Percentiles rank a stretch among this genome's conserved stretches.
Conservation (phyloP, 2,329 filamentous ascomycete genomes). For the Aspergillus luchuensis region DNA sequence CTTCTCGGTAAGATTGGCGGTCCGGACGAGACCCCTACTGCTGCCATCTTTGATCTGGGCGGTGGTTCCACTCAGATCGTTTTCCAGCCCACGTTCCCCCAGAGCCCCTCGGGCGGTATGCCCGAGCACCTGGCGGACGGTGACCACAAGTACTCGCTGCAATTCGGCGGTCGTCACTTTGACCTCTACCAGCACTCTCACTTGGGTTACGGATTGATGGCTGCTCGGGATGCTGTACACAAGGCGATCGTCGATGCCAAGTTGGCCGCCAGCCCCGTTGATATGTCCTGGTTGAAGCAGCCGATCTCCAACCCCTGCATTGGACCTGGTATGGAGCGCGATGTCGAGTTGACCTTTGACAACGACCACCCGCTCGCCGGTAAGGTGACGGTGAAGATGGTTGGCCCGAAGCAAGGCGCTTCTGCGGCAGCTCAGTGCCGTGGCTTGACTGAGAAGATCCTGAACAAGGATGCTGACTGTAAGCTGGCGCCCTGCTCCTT, state of each 20-base stretch:
- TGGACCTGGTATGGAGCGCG: slow-evolving; percentile 72
- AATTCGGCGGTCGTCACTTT: slow-evolving; percentile 88
- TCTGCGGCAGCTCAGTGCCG: slow-evolving; percentile 82
- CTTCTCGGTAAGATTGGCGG: slow-evolving; percentile 96
- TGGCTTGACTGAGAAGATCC: slow-evolving; percentile 82
- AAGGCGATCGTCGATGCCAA: slow-evolving; percentile 71
- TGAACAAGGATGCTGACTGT: slow-evolving; percentile 84
- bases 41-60: slow-evolving; percentile 92
- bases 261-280: slow-evolving; percentile 61
- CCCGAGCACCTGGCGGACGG: slow-evolving; percentile 82
- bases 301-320: slow-evolving; percentile 85
- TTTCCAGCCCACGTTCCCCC: slow-evolving; percentile 91
- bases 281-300: slow-evolving; percentile 67
- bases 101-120: slow-evolving; percentile 71
- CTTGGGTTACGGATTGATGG: slow-evolving; percentile 94
- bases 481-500: slow-evolving; percentile 91
- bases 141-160: slow-evolving; percentile 92
- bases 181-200: slow-evolving; percentile 98
- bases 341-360: slow-evolving; percentile 71
- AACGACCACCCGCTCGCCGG: slow-evolving; percentile 66
- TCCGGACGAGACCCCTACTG: slow-evolving; percentile 84
- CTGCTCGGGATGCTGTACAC: slow-evolving; percentile 85
- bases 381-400: slow-evolving; percentile 77
- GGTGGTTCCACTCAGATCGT: slow-evolving; percentile 98
- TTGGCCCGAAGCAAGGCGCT: slow-evolving; percentile 69